Evolutionary conservation across 495 filamentous ascomycete species (phyloP).

Genomic region (Alectoria sarmentosa): DNA sequence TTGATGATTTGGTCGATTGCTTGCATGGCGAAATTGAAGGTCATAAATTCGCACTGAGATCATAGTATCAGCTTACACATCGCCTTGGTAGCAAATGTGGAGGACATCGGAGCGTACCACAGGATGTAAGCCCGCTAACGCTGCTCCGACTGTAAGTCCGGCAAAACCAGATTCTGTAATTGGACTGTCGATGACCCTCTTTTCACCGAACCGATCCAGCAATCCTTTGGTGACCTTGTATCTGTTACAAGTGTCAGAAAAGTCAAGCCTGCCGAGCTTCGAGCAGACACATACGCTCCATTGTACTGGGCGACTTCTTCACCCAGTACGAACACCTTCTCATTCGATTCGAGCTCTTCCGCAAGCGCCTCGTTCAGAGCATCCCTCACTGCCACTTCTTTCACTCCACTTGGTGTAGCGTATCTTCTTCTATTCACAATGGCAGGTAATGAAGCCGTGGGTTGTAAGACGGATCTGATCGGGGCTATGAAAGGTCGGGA

Average conservation of each 20-base stretch:
- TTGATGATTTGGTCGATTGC: constrained; percentile 99
- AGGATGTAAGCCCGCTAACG: constrained; percentile 87
- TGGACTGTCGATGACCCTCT: constrained; percentile 94
- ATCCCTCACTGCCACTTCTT: constrained; percentile 95
- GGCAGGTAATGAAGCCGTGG: constrained; percentile 41
- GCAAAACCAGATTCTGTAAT: constrained; percentile 95
- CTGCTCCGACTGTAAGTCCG: constrained; percentile 89
- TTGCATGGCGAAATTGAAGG: constrained; percentile 99
- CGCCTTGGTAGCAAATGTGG: neutral
- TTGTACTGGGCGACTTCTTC: constrained; percentile 99
- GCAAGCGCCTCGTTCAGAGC: constrained; percentile 96
- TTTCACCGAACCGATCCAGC: constrained; percentile 92
- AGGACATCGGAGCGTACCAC: constrained; percentile 56
- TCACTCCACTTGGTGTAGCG: constrained; percentile 54
- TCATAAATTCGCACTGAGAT: constrained; percentile 96
- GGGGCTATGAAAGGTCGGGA: constrained; percentile 33
- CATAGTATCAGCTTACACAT: constrained; percentile 14
- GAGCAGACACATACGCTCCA: constrained; percentile 59
- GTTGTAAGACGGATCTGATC: constrained; percentile 42
- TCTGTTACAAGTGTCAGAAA: constrained; percentile 34
- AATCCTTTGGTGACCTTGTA: constrained; percentile 99
- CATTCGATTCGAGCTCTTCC: constrained; percentile 90
- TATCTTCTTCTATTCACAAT: constrained; percentile 40
- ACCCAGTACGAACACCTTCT: constrained; percentile 90
- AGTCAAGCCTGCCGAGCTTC: neutral